phyloP scores from a whole-genome alignment of 345 rosid genomes.

The Ricinus communis region DNA sequence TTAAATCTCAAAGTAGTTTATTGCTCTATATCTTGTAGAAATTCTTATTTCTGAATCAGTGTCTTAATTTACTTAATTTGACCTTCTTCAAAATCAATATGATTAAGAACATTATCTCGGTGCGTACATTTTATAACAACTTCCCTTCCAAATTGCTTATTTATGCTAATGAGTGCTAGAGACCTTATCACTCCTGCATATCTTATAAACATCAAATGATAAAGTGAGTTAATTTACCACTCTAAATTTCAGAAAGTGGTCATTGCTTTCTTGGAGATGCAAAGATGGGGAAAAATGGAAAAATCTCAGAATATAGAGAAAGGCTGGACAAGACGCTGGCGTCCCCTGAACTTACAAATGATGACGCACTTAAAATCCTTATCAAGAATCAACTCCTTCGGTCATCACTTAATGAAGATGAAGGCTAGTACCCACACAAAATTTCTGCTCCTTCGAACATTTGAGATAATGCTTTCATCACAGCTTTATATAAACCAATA shows the following conservation, averaged over 20 bases:
- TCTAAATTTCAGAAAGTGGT: neutral
- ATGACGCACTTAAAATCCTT: slow-evolving; percentile 51
- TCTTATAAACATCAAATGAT: neutral
- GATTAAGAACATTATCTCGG: no score
- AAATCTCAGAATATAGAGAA: slow-evolving; percentile 65
- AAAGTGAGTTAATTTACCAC: neutral
- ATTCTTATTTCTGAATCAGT: neutral
- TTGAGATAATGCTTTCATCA: slow-evolving; percentile 1
- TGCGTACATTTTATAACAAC: no score
- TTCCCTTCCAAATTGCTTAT: no score
- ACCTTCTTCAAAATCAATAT: no score
- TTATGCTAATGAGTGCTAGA: no score
- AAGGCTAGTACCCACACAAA: slow-evolving; percentile 40
- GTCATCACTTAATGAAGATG: slow-evolving; percentile 38
- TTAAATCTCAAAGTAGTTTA: neutral
- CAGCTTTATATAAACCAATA: neutral
- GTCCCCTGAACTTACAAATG: slow-evolving; percentile 59
- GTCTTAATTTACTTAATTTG: neutral
- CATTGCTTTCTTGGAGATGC: slow-evolving; percentile 23
- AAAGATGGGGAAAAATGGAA: slow-evolving; percentile 52
- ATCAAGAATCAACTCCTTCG: slow-evolving; percentile 54
- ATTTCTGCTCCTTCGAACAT: neutral
- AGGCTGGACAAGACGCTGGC: slow-evolving; percentile 71
- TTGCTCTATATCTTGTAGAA: neutral
- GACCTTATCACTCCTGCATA: no score